Conservation (phyloP, 768 basidiomycete genomes). For the Hypholoma sublateritium region DNA sequence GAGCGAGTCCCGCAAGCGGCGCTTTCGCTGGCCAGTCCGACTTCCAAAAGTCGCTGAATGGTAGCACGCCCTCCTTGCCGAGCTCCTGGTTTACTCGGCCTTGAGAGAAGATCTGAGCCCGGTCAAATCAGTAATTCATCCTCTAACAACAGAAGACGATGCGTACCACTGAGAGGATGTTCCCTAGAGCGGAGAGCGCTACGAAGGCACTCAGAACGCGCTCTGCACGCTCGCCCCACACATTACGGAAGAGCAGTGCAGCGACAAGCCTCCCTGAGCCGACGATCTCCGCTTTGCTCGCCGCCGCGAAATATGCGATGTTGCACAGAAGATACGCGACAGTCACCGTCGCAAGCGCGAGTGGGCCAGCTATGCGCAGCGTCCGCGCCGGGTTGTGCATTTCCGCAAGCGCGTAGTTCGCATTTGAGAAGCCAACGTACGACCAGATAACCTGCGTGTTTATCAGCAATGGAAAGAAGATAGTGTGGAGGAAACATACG, state of each 20-base stretch:
- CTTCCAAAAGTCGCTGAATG: slow-evolving; percentile 58
- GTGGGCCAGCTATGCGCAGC: slow-evolving; percentile 61
- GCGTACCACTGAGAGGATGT: slow-evolving; percentile 47
- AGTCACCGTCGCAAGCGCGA: slow-evolving; percentile 54
- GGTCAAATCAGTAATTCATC: slow-evolving; percentile 2
- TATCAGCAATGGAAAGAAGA: not conserved
- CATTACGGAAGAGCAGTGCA: slow-evolving; percentile 63
- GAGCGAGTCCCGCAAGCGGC: slow-evolving; percentile 53
- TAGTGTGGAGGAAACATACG: slow-evolving; percentile 15
- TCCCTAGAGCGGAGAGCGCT: slow-evolving; percentile 58
- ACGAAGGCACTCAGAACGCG: slow-evolving; percentile 32
- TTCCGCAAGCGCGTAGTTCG: slow-evolving; percentile 67
- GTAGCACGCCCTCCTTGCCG: slow-evolving; percentile 61
- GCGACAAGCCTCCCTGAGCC: slow-evolving; percentile 59
- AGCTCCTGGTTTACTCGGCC: slow-evolving; percentile 59
- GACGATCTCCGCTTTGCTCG: slow-evolving; percentile 64
- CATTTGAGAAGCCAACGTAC: slow-evolving; percentile 64
- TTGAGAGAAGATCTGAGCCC: slow-evolving; percentile 23
- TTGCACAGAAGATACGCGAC: slow-evolving; percentile 61
- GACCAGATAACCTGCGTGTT: slow-evolving; percentile 42
- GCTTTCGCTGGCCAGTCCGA: slow-evolving; percentile 62
- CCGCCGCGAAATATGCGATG: slow-evolving; percentile 65
- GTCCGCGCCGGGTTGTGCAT: slow-evolving; percentile 62
- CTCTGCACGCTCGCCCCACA: slow-evolving; percentile 57
- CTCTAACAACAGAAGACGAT: slow-evolving; percentile 32